Conservation (phyloP, 2,329 filamentous ascomycete species). For the Penicillium sp. region DNA sequence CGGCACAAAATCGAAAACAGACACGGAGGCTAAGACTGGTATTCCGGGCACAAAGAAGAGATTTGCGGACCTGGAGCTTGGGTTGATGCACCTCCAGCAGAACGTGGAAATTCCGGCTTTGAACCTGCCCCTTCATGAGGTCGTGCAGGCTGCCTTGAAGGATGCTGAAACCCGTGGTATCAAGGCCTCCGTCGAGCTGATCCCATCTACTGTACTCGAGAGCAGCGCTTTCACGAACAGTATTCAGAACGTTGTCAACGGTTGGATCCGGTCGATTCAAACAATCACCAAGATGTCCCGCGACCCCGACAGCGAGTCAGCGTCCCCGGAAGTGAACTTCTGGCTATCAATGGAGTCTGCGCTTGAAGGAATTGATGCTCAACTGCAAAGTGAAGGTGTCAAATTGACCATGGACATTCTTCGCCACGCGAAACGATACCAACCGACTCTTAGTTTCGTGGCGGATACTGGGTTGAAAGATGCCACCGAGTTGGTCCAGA, state of each 20-base stretch:
- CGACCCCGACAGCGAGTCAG: constrained; percentile 75
- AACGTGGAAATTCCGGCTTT: constrained; percentile 97
- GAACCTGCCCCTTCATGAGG: constrained; percentile 80
- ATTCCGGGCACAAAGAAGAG: constrained; percentile 98
- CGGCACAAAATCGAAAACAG: constrained; percentile 71
- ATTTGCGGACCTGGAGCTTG: constrained; percentile 90
- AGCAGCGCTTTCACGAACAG: constrained; percentile 93
- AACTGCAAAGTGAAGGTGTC: constrained; percentile 86
- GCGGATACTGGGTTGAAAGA: constrained; percentile 96
- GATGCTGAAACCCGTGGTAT: constrained; percentile 68
- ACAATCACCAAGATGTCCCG: constrained; percentile 91
- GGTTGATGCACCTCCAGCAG: constrained; percentile 87
- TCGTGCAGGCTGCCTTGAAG: constrained; percentile 82
- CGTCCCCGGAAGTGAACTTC: constrained; percentile 97
- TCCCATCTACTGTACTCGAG: constrained; percentile 73
- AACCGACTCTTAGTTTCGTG: constrained; percentile 94
- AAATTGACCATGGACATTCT: constrained; percentile 89
- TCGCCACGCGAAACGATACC: constrained; percentile 95
- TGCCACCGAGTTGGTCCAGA: constrained; percentile 92
- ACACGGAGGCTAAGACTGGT: constrained; percentile 89
- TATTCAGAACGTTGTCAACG: constrained; percentile 89
- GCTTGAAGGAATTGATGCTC: constrained; percentile 85
- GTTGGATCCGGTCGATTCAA: constrained; percentile 98
- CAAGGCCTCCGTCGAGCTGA: constrained; percentile 75
- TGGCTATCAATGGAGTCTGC: constrained; percentile 97